Evolutionary conservation across 1,284 basidiomycete genomes (phyloP).

Genomic region (Leucoagaricus sp.): DNA sequence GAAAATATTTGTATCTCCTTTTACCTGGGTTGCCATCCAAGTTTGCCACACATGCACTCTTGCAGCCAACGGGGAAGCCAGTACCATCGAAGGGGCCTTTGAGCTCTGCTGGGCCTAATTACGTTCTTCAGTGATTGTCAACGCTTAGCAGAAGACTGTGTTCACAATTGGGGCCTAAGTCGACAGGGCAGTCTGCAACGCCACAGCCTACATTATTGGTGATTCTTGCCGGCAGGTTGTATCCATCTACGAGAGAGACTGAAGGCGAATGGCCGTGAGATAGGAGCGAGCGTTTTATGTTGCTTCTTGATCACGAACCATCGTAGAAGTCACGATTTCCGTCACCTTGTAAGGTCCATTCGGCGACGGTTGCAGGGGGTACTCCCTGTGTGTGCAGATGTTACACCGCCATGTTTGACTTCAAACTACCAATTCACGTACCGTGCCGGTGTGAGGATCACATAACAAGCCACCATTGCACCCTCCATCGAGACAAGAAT

Average conservation of each 20-base stretch:
- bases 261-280: not conserved
- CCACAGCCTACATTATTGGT: conserved; percentile 50
- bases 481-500: conserved; percentile 52
- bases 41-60: conserved; percentile 58
- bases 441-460: conserved; percentile 42
- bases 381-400: conserved; percentile 40
- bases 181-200: conserved; percentile 52
- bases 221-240: conserved; percentile 59
- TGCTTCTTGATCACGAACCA: no score
- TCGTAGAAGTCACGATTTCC: conserved; percentile 21
- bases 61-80: conserved; percentile 62
- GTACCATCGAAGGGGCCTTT: conserved; percentile 54
- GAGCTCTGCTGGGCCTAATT: conserved; percentile 49
- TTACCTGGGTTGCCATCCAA: conserved; percentile 48
- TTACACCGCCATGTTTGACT: not conserved
- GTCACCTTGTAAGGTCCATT: conserved; percentile 48
- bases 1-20: not conserved
- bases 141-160: not conserved
- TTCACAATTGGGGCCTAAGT: conserved; percentile 45
- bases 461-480: conserved; percentile 58
- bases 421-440: conserved; percentile 21
- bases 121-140: no score
- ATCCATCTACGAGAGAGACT: conserved; percentile 58
- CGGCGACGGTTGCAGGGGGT: conserved; percentile 58
- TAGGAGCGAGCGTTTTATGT: not conserved